Base-by-base conservation (phyloP, 345 rosid species). In the Chamaenerion angustifolium region DNA sequence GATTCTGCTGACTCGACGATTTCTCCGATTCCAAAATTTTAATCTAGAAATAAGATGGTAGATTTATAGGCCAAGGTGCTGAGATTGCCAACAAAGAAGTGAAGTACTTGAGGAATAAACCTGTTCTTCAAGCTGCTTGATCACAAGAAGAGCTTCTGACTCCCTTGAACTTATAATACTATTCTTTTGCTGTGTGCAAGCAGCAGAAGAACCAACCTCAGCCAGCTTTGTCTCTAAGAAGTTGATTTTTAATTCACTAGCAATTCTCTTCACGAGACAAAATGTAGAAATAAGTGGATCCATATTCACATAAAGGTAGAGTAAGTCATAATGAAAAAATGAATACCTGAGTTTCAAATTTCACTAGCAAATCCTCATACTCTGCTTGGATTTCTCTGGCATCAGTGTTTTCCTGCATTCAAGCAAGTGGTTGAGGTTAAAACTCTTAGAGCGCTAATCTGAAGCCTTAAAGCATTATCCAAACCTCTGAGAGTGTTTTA, bases 81-180 rank as follows among this genome's bases (percentile, higher is more conserved):
- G 40, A 12, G 6, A 8, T n/a, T 31, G 4, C 40, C 16, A 14
- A 12, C 11, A 31, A 35, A 49, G 18, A 27, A 1, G 19, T 50
- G 13, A 27, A 15, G 12, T 17, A 31, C 46, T 41, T 48, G 48
- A 23, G 48, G 65, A 52, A 56, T 42, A 54, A 54, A 85, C 97
- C 95, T 85, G 84, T 74, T 83, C 94, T 66, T 85, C 82, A 48
- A 89, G 95, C 74, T 79, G 88, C 68, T 81, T 79, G 68, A 81
- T 80, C 53, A 82, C 79, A 71, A 68, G 64, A 61, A 74, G 74
- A 64, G 74, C 71, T 65, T 85, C 94, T 6, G 71, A 75, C 70
- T 79, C 94, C 65, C 74, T 66, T 53, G 55, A 51, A 59, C 72
- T 62, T 37, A 51, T 65, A 62, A 14, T 48, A 54, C 54, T 71